Base-by-base conservation (phyloP, 192 early-diverging fungal species). In the Entophlyctis luteolus region DNA sequence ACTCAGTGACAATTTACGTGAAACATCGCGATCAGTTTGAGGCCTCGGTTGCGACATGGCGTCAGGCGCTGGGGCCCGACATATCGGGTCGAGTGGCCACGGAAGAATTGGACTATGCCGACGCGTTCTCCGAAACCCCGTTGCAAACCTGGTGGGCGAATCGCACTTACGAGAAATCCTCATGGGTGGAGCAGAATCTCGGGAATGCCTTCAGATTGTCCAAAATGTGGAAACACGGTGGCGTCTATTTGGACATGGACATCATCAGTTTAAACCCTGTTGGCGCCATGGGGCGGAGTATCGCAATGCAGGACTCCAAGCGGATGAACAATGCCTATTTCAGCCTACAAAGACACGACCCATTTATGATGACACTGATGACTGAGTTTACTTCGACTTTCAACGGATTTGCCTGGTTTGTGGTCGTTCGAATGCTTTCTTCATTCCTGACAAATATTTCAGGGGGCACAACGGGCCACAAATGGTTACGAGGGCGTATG, bases 361-460 rank as follows among this genome's bases (percentile, higher is more conserved):
- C 31, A 34, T 59, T 76, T 5, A 27, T 76, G 29, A 73, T 65
- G 71, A 66, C 14, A 20, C 2, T 63, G 34, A 73, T 76, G 71
- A 65, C 67, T 31, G 59, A 76, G 63, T 73, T 76, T 73, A 56
- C 69, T 14, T 25, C 48, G 23, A 45, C 48, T 12, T 76, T 57
- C 39, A 62, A 73, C 42, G 74, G 71, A 34, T 60, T 38, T 4
- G 25, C 36, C n/a, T 73, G 74, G 67, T 45, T 14, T 14, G n/a
- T 45, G 29, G 50, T 34, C 58, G 29, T 73, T 76, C 71, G 75
- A 76, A 37, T 60, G 73, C 59, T 76, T 76, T 73, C 66, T 76
- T 20, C 8, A 38, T 2, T 55, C 49, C 3, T 76, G 66, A 76
- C 47, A 71, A 71, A 29, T 63, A 38, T 10, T n/a, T 52, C 5